Evolutionary conservation across 441 rosid species (phyloP).

Genomic region (Adansonia madagascariensis): DNA sequence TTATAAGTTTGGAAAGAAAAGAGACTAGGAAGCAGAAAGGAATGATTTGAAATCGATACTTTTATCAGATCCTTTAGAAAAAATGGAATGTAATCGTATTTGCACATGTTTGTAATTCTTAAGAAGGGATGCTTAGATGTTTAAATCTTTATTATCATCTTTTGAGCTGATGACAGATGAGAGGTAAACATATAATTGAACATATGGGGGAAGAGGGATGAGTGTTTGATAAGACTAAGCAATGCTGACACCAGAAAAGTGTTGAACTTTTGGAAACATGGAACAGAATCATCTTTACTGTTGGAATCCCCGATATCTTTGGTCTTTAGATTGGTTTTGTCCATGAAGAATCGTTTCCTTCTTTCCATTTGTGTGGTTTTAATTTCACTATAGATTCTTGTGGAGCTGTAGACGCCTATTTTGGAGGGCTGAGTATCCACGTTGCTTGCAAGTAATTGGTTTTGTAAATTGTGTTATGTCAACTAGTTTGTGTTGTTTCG

Average conservation of each 20-base stretch:
- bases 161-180: constrained; percentile 16
- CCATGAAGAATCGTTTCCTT: background rate
- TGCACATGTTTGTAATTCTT: background rate
- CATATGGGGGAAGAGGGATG: background rate
- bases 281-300: constrained; percentile 3
- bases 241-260: background rate
- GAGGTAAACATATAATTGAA: background rate
- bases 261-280: constrained; percentile 17
- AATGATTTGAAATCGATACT: background rate
- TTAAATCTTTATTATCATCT: background rate
- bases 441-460: constrained; percentile 12
- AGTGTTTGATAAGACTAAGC: constrained; percentile 4
- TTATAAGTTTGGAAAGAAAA: background rate
- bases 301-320: constrained; percentile 6
- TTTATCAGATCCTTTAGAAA: background rate
- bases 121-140: background rate
- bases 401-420: background rate
- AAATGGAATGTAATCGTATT: background rate
- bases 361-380: background rate
- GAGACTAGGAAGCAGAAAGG: background rate
- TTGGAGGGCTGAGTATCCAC: background rate
- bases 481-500: background rate
- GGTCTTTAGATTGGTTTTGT: background rate
- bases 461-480: background rate
- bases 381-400: background rate